Conservation (phyloP, 768 basidiomycete species). For the Lyophyllum semitale region DNA sequence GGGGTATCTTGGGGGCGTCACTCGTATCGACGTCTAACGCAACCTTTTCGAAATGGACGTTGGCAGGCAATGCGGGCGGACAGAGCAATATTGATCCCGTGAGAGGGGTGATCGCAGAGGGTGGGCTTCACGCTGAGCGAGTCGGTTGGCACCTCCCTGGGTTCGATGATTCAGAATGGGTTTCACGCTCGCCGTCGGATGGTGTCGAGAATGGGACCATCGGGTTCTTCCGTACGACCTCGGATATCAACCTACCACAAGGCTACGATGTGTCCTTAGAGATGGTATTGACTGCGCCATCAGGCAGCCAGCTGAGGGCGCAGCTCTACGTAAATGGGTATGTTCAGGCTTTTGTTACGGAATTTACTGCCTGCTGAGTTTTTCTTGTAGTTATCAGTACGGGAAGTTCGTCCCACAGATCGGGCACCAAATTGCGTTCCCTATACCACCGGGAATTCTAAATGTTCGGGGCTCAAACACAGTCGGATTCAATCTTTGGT, state of each 20-base stretch:
- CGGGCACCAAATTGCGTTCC: conserved; percentile 7
- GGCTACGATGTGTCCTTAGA: conserved; percentile 7
- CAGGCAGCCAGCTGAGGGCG: conserved; percentile 2
- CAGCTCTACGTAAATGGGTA: conserved; percentile 12
- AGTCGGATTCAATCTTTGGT: conserved; percentile 6
- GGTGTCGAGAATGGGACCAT: conserved; percentile 4
- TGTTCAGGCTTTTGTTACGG: not conserved
- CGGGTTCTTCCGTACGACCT: conserved; percentile 13
- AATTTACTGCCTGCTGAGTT: not conserved
- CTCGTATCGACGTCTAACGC: not conserved
- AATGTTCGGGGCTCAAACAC: conserved; percentile 7
- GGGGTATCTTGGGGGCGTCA: conserved; percentile 7
- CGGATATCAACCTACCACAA: conserved; percentile 3
- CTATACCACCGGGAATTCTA: conserved; percentile 6
- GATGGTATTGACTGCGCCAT: conserved; percentile 1
- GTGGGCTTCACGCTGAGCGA: conserved; percentile 9
- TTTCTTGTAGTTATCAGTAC: conserved; percentile 6
- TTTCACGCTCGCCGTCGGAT: not conserved
- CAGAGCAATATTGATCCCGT: conserved; percentile 11
- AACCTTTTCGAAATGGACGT: conserved; percentile 8
- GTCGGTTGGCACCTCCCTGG: conserved; percentile 14
- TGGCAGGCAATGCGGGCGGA: conserved; percentile 8
- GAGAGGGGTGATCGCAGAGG: conserved; percentile 9
- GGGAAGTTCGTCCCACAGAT: conserved; percentile 10
- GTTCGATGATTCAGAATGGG: conserved; percentile 10